Percentiles rank a stretch among this genome's conserved stretches.
Evolutionary conservation across 129 eudicot species (phyloP).

Genomic region (carrot (Daucus carota)): DNA sequence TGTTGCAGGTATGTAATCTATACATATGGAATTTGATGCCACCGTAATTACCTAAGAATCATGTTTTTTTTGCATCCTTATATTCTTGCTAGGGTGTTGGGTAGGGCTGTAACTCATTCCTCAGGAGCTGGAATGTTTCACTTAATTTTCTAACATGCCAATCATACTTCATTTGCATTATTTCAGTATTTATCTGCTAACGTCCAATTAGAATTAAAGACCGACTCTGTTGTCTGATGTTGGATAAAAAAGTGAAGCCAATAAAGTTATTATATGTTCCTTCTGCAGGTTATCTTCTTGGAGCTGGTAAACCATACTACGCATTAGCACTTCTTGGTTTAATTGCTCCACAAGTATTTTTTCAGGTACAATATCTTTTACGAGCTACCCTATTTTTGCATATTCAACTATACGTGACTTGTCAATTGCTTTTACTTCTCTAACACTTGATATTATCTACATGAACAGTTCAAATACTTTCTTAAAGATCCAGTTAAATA

Average conservation of each 20-base stretch:
- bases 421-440: background rate
- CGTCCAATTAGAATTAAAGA: background rate
- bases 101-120: background rate
- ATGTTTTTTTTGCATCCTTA: too few relatives aligned
- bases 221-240: background rate
- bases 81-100: too few relatives aligned
- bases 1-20: conserved; percentile 54
- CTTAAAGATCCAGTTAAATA: conserved; percentile 93
- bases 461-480: conserved; percentile 86
- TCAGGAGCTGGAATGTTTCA: background rate
- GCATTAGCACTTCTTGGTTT: conserved; percentile 72
- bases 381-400: background rate
- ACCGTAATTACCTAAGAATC: background rate
- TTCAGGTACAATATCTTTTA: conserved; percentile 49
- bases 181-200: background rate
- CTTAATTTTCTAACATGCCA: background rate
- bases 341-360: conserved; percentile 71
- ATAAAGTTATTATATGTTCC: conserved; percentile 7
- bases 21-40: background rate
- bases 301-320: conserved; percentile 71
- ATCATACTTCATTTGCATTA: background rate
- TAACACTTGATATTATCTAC: conserved; percentile 9
- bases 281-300: conserved; percentile 72
- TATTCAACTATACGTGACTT: background rate
- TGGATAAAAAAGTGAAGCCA: background rate